Conservation (phyloP, 441 rosid genomes). For the Eruca vesicaria region DNA sequence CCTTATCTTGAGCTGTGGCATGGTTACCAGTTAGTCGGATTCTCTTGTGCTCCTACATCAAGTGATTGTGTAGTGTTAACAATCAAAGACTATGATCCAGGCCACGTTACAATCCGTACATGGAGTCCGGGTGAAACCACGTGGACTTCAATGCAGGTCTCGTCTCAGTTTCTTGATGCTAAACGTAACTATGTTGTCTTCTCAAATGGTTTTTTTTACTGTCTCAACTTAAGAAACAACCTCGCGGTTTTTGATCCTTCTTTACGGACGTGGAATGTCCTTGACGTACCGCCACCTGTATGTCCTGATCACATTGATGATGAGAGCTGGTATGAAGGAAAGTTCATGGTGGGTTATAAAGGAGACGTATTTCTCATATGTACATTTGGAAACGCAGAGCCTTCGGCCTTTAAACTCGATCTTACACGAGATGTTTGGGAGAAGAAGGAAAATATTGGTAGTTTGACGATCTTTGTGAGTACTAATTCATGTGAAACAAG, state of each 20-base stretch:
- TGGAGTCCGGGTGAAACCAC: slow-evolving; percentile 19
- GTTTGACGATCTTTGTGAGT: slow-evolving; percentile 17
- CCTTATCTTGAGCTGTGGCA: slow-evolving; percentile 20
- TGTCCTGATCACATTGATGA: slow-evolving; percentile 1
- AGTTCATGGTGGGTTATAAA: slow-evolving; percentile 17
- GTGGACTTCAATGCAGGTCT: slow-evolving; percentile 26
- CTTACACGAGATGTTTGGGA: slow-evolving; percentile 15
- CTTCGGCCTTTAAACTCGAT: slow-evolving; percentile 27
- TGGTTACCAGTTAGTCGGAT: slow-evolving; percentile 20
- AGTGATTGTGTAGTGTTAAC: slow-evolving; percentile 25
- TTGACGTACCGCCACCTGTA: slow-evolving; percentile 11
- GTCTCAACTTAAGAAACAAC: slow-evolving; percentile 7
- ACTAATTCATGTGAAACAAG: slow-evolving; percentile 18
- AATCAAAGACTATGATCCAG: slow-evolving; percentile 27
- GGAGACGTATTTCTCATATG: slow-evolving; percentile 2
- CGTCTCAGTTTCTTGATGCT: slow-evolving; percentile 22
- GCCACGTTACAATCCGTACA: slow-evolving; percentile 24
- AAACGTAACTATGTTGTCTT: slow-evolving; percentile 21
- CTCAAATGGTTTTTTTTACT: slow-evolving; percentile 25
- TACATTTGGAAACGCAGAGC: slow-evolving; percentile 11
- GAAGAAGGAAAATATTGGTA: slow-evolving; percentile 7
- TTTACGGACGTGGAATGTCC: slow-evolving; percentile 12
- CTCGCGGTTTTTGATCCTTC: slow-evolving; percentile 28
- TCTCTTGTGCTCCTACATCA: slow-evolving; percentile 34
- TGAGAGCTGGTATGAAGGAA: slow-evolving; percentile 2